A percentile compares a stretch with the other conserved stretches of the same genome.
phyloP scores from a whole-genome alignment of 805 yeast genomes.

The Candida krabiensis region DNA sequence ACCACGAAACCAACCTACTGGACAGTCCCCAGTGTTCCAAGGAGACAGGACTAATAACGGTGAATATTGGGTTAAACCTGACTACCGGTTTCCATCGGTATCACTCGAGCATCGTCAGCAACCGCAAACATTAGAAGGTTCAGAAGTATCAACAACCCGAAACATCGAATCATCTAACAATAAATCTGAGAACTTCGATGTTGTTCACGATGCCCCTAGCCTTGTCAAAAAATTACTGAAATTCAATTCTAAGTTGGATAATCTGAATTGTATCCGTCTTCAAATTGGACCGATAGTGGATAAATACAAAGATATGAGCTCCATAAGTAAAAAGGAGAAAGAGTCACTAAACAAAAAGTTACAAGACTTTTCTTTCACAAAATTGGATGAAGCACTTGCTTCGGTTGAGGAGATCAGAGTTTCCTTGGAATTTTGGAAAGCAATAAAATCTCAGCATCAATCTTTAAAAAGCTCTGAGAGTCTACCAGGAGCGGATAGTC shows the following conservation, averaged over 20 bases:
- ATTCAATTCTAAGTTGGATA: not conserved
- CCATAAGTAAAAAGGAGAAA: conserved; percentile 1
- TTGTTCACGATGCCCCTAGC: no score
- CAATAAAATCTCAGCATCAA: conserved; percentile 1
- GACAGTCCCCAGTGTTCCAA: no score
- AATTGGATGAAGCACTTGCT: not conserved
- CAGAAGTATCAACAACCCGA: no score
- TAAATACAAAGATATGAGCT: conserved; percentile 1
- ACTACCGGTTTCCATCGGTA: no score
- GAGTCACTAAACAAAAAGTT: not conserved
- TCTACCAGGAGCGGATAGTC: not conserved
- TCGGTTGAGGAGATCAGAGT: conserved; percentile 3
- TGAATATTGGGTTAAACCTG: no score
- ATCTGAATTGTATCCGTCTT: not conserved
- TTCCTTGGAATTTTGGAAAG: conserved; percentile 5
- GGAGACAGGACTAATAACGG: no score
- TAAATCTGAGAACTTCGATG: no score
- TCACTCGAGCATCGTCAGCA: no score
- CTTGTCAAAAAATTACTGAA: not conserved
- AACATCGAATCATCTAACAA: no score
- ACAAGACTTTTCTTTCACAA: conserved; percentile 1
- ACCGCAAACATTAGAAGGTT: no score
- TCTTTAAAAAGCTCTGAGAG: not conserved
- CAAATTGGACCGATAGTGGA: not conserved
- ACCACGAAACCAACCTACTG: no score